Evolutionary conservation across 257 asterid species (phyloP).

Genomic region (Linaria vulgaris): DNA sequence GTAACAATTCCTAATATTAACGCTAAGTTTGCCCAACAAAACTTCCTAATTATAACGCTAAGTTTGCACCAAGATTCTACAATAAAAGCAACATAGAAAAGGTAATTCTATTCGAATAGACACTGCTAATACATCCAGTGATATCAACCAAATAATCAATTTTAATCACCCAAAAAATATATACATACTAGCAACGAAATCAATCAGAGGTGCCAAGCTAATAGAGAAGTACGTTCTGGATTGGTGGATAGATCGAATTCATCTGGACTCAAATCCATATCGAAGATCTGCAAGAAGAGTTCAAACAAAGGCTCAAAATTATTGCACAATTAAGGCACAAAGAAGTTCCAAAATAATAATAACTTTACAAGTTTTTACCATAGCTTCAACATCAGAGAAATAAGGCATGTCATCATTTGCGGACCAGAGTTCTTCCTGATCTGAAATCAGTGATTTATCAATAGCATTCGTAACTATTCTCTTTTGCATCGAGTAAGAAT

Average conservation of each 20-base stretch:
- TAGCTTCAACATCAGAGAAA: constrained; percentile 77
- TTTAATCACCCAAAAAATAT: background rate
- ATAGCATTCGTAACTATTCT: constrained; percentile 23
- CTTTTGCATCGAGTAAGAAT: constrained; percentile 29
- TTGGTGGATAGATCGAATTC: constrained; percentile 35
- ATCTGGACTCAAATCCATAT: constrained; percentile 77
- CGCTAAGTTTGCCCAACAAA: no score
- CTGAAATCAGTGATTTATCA: constrained; percentile 33
- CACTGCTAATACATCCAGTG: background rate
- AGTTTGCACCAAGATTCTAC: no score
- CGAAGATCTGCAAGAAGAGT: constrained; percentile 61
- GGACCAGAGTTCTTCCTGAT: constrained; percentile 44
- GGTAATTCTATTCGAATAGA: no score
- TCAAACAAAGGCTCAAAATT: constrained; percentile 21
- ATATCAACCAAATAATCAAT: background rate
- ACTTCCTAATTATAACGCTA: no score
- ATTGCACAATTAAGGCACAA: constrained; percentile 14
- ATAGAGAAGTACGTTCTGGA: constrained; percentile 56
- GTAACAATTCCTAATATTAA: no score
- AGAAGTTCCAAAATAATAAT: constrained; percentile 21
- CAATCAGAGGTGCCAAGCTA: constrained; percentile 9
- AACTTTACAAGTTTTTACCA: constrained; percentile 49
- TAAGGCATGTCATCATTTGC: constrained; percentile 67
- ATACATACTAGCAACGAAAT: background rate
- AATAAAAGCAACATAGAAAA: no score